Percentiles rank a stretch among this genome's conserved stretches.
Conservation (phyloP, 1,139 yeast genomes). For the Meyerozyma guilliermondii region DNA sequence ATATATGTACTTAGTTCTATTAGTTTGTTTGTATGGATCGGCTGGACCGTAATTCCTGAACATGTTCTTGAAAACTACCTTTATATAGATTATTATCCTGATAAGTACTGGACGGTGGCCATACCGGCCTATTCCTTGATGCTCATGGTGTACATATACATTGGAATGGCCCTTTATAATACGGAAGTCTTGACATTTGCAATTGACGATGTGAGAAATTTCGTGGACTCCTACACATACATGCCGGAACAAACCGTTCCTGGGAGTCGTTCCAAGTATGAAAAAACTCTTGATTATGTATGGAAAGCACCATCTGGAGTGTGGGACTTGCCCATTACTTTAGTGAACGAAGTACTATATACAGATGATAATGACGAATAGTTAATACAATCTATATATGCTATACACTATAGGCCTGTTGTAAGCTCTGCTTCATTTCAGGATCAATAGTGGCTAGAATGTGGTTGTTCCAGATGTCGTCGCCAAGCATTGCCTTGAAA, state of each 20-base stretch:
- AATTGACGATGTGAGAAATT: slow-evolving; percentile 53
- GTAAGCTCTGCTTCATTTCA: slow-evolving; percentile 22
- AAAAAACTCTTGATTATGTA: slow-evolving; percentile 27
- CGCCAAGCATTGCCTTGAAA: slow-evolving; percentile 48
- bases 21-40: slow-evolving; percentile 46
- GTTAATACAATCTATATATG: slow-evolving; percentile 1
- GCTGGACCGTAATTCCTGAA: slow-evolving; percentile 72
- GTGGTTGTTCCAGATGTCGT: slow-evolving; percentile 28
- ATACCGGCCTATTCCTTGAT: slow-evolving; percentile 67
- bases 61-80: slow-evolving; percentile 39
- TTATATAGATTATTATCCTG: slow-evolving; percentile 71
- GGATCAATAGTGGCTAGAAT: slow-evolving; percentile 29
- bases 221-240: slow-evolving; percentile 61
- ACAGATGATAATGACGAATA: slow-evolving; percentile 10
- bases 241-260: not conserved
- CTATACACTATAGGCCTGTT: slow-evolving; percentile 19
- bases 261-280: slow-evolving; percentile 6
- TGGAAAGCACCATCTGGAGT: slow-evolving; percentile 72
- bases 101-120: slow-evolving; percentile 83
- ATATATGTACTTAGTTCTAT: slow-evolving; percentile 59
- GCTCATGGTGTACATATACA: slow-evolving; percentile 65
- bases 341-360: slow-evolving; percentile 68
- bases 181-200: slow-evolving; percentile 64
- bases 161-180: slow-evolving; percentile 67
- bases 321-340: slow-evolving; percentile 71